Base-by-base conservation (phyloP, 1,139 yeast species). In the Sugiyamaella xylanicola region DNA sequence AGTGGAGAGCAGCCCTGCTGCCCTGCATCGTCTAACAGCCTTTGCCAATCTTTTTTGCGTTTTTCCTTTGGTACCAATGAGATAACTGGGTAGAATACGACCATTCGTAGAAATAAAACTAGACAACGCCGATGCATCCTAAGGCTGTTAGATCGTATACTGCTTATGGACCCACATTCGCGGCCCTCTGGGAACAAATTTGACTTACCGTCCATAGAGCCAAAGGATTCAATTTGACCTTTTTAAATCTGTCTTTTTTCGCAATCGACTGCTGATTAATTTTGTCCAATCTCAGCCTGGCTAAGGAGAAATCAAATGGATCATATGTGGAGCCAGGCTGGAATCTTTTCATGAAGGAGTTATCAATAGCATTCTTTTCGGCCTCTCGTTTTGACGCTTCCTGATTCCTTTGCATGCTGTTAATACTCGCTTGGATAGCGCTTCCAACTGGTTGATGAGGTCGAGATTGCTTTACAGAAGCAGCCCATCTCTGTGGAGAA, bases 1-100 rank as follows among this genome's bases (percentile, higher is more conserved):
- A 53, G 83, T 72, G 25, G 89, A 80, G 65, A 87, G 74, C 56
- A 86, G 74, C 0, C 95, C 93, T 56, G 85, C 81, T 2, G 85
- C 82, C 63, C 91, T 76, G 16, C 90, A 84, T 53, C 91, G 75
- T 66, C 84, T 78, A 52, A 86, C 78, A 39, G 93, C 91, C 60
- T 78, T 82, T 0, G 87, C 77, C 62, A 87, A 73, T 60, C 75
- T 74, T 66, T 78, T 79, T 66, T 87, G 93, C 63, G 84, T 86
- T 60, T 73, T 74, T 17, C 78, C 76, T 55, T 70, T 76, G 63
- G 85, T 78, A 2, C 88, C 89, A 5, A 86, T 81, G 19, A 77
- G 73, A 29, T 77, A 73, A 54, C 87, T 77, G 3, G 86, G 83
- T 55, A 82, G 72, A 51, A 86, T 86, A 61, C 80, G 82, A n/a